Percentiles rank a stretch among this genome's conserved stretches.
Conservation (phyloP, 2,329 filamentous ascomycete genomes). For the Rhynchosporium agropyri region DNA sequence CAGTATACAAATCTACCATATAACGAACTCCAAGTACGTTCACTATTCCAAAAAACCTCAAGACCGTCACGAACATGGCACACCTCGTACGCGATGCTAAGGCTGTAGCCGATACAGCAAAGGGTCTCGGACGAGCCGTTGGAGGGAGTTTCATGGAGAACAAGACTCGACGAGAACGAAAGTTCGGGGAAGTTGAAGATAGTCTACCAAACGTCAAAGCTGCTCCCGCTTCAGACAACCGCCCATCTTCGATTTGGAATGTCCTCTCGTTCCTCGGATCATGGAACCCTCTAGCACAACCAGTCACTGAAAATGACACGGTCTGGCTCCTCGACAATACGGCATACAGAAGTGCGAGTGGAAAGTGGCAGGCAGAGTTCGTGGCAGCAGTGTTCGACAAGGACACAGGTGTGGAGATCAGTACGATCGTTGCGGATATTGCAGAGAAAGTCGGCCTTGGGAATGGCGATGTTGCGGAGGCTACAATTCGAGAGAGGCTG, state of each 20-base stretch:
- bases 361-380: slow-evolving; percentile 78
- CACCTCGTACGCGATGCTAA: slow-evolving; percentile 24
- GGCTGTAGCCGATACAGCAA: slow-evolving; percentile 19
- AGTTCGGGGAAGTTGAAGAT: slow-evolving; percentile 55
- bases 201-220: slow-evolving; percentile 46
- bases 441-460: slow-evolving; percentile 69
- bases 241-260: slow-evolving; percentile 37
- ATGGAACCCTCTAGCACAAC: slow-evolving; percentile 59
- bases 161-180: slow-evolving; percentile 51
- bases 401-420: slow-evolving; percentile 66
- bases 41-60: not conserved
- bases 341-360: slow-evolving; percentile 63
- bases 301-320: slow-evolving; percentile 63
- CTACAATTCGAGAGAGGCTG: slow-evolving; percentile 67
- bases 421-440: slow-evolving; percentile 70
- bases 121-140: slow-evolving; percentile 8
- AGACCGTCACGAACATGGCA: slow-evolving; percentile 21
- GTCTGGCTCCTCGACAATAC: slow-evolving; percentile 94
- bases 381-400: slow-evolving; percentile 80
- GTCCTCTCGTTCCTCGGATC: slow-evolving; percentile 55
- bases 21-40: not conserved
- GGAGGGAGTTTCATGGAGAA: slow-evolving; percentile 48
- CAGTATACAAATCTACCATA: not conserved
- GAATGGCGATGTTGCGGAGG: slow-evolving; percentile 56
- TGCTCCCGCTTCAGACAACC: slow-evolving; percentile 36